Evolutionary conservation across 495 filamentous ascomycete species (phyloP), one percentile per base, ranked within the genome.

Genomic region (Neurospora sp.): DNA sequence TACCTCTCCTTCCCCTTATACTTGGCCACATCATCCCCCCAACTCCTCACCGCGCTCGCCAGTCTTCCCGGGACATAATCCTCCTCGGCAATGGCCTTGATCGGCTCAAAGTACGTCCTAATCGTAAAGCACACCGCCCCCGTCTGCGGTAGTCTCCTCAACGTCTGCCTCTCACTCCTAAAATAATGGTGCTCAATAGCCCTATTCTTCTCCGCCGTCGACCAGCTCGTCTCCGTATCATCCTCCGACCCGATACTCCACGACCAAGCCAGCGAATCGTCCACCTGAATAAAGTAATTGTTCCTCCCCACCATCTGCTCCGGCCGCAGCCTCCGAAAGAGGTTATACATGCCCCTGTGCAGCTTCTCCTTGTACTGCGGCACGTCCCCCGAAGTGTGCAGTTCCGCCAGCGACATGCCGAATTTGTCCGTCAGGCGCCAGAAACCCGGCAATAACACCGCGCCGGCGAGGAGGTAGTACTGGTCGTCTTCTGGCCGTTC

Each of bases 1-100:
- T 93, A 97, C 78, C 85, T 88, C 77, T 93, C 92, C 83, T 86
- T 90, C 22, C 94, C 94, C 83, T 96, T 96, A 80, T 97, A 97
- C 81, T 82, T 83, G 40, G 88, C 87, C 11, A 97, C 94, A 85
- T 96, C 92, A 69, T 93, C 90, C 2, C 91, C 92, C 94, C 94
- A 97, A 82, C 92, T 96, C 72, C 94, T 81, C 14, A 94, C 80
- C 35, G 90, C 92, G 73, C 88, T 89, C 39, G 91, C 91, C 78
- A 94, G 77, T 65, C 92, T 76, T 0, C 91, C 91, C 0, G 92
- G 91, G 9, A 93, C 90, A 77, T 89, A 91, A 20, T 86, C 85
- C 82, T 94, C 91, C 81, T 90, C 82, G 0, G 80, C 87, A 74
- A 94, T 85, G 69, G 88, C 88, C 18, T 82, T 88, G 70, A 94